Evolutionary conservation across 352 stramenopile species (phyloP).

Genomic region (Globisporangium cystogenes): DNA sequence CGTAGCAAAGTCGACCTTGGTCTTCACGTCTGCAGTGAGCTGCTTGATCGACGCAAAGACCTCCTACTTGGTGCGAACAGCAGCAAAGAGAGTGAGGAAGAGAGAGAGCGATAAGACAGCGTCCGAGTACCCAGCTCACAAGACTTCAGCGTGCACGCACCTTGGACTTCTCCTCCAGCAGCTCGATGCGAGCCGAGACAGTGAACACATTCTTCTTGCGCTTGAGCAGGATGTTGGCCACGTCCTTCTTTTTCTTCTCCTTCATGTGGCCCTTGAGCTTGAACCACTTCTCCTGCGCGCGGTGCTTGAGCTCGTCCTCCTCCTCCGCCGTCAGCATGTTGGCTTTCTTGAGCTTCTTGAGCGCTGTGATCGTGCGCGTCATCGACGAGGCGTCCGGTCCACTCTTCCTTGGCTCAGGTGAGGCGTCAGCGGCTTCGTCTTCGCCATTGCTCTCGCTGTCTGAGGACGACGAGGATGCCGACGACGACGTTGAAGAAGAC

Average conservation of each 20-base stretch:
- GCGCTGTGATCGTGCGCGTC: conserved; percentile 46
- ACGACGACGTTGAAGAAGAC: conserved; percentile 2
- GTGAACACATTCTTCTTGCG: conserved; percentile 81
- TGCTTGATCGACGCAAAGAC: conserved; percentile 63
- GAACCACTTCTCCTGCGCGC: conserved; percentile 64
- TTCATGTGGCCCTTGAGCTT: conserved; percentile 66
- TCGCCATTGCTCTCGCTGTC: conserved; percentile 1
- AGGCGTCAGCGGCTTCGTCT: neutral
- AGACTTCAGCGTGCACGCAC: conserved; percentile 8
- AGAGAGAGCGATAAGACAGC: no score
- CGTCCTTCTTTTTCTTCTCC: conserved; percentile 73
- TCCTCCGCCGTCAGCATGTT: conserved; percentile 57
- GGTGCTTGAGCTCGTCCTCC: conserved; percentile 52
- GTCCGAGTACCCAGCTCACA: no score
- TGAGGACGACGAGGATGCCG: conserved; percentile 1
- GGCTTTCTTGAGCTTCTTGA: conserved; percentile 63
- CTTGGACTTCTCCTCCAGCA: conserved; percentile 66
- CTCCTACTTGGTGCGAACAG: conserved; percentile 16
- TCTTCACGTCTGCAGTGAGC: conserved; percentile 44
- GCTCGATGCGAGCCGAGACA: conserved; percentile 62
- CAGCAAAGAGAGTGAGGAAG: neutral
- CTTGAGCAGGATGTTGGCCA: conserved; percentile 69
- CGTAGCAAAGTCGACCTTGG: conserved; percentile 35
- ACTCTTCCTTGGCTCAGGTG: conserved; percentile 1
- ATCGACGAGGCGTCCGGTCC: conserved; percentile 26